phyloP scores from a whole-genome alignment of 371 early-diverging fungal genomes.

The Phascolomyces articulosus region DNA sequence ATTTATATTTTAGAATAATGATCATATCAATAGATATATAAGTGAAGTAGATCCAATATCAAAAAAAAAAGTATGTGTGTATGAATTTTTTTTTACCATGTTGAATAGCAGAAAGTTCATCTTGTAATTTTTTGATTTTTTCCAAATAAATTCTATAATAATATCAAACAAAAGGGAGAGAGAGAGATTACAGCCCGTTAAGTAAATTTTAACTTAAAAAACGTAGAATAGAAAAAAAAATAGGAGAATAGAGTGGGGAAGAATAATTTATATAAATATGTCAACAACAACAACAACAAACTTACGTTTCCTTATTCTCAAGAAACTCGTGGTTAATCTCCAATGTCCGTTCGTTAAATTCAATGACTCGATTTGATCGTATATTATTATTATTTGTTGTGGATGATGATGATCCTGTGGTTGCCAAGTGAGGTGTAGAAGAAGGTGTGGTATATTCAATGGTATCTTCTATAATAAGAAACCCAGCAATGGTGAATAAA shows the following conservation, averaged over 20 bases:
- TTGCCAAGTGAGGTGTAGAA: neutral
- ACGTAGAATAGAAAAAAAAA: neutral
- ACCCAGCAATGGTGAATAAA: no score
- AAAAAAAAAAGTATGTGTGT: neutral
- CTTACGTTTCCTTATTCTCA: slow-evolving; percentile 22
- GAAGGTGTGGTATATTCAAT: neutral
- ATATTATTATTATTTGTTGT: neutral
- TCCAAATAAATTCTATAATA: slow-evolving; percentile 13
- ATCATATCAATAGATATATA: no score
- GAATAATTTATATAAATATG: neutral
- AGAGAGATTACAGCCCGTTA: no score
- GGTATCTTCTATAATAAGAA: neutral
- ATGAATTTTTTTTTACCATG: slow-evolving; percentile 15
- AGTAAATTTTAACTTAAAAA: no score
- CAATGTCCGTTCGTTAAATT: slow-evolving; percentile 13
- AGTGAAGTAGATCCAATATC: no score
- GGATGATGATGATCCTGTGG: no score
- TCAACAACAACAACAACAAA: neutral
- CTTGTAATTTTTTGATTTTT: slow-evolving; percentile 19
- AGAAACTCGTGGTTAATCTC: slow-evolving; percentile 18
- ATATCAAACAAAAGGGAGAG: neutral
- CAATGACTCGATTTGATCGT: slow-evolving; percentile 1
- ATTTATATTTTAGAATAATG: no score
- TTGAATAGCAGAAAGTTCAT: slow-evolving; percentile 16
- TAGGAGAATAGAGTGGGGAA: neutral